Evolutionary conservation across 1,284 basidiomycete genomes (phyloP).

Genomic region (Moesziomyces aphidis): DNA sequence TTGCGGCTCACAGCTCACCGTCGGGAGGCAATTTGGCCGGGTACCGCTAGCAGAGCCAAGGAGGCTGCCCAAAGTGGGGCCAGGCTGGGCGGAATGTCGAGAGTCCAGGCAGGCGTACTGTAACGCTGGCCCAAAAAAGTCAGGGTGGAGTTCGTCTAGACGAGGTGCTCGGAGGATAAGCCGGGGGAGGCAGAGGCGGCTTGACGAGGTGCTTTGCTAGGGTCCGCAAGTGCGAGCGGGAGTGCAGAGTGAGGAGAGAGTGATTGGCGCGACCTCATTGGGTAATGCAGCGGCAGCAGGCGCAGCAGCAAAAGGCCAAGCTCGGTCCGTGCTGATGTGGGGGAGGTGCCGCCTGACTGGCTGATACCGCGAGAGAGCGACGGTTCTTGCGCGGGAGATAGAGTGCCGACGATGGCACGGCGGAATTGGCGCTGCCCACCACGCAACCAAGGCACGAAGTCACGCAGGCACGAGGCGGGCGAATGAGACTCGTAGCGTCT

Average conservation of each 20-base stretch:
- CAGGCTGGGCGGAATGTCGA: background rate
- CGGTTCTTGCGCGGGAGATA: too few relatives aligned
- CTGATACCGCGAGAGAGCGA: too few relatives aligned
- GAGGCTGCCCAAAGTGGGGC: background rate
- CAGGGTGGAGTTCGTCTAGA: constrained; percentile 6
- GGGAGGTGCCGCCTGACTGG: background rate
- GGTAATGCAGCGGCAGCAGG: background rate
- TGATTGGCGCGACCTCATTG: background rate
- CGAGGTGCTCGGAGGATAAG: constrained; percentile 18
- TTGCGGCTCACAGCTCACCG: background rate
- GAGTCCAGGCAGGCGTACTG: too few relatives aligned
- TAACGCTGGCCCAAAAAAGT: background rate
- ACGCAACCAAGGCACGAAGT: too few relatives aligned
- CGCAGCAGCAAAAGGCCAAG: background rate
- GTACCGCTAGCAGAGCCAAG: background rate
- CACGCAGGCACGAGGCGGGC: too few relatives aligned
- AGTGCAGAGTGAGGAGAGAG: background rate
- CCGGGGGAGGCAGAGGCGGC: background rate
- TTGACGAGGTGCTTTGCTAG: constrained; percentile 6
- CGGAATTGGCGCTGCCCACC: too few relatives aligned
- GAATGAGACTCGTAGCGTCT: background rate
- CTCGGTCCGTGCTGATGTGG: background rate
- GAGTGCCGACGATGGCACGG: too few relatives aligned
- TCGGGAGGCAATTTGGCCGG: constrained; percentile 9
- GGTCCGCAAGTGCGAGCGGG: background rate